A percentile compares a stretch with the other conserved stretches of the same genome.
These are phyloP conservation scores for Sporothrix schenckii DNA, from an alignment of 2,329 filamentous ascomycete species.

Conservation along the genomic window DNA sequence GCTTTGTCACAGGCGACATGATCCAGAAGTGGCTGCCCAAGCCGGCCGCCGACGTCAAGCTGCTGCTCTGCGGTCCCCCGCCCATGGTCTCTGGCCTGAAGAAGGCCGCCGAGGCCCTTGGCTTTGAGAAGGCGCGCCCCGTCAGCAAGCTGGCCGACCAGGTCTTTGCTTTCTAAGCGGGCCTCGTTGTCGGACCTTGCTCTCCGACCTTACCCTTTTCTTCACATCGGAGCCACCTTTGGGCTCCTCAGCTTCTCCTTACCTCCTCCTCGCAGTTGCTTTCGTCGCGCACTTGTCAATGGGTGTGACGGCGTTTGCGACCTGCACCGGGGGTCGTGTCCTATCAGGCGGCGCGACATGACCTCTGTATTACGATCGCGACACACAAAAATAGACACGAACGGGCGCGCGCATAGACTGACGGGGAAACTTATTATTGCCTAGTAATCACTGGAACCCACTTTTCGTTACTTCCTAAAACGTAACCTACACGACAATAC, in stretches of 20 bases:
- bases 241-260: not conserved
- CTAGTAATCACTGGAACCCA: not conserved
- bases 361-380: not conserved
- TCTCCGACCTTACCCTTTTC: not conserved
- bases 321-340: constrained; percentile 6
- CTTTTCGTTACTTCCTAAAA: constrained; percentile 7
- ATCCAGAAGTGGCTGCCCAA: constrained; percentile 83
- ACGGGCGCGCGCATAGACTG: not conserved
- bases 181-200: not conserved
- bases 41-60: constrained; percentile 84
- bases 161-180: constrained; percentile 82
- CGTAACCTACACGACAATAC: not conserved
- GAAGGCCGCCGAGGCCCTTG: constrained; percentile 87
- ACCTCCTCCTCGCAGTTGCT: not conserved
- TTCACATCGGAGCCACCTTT: not conserved
- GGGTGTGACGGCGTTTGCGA: not conserved
- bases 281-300: not conserved
- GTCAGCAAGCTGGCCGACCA: constrained; percentile 98
- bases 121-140: constrained; percentile 87
- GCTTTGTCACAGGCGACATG: constrained; percentile 95
- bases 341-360: not conserved
- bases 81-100: constrained; percentile 97
- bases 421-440: not conserved
- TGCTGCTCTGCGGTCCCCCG: constrained; percentile 91
- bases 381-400: constrained; percentile 4